Evolutionary conservation across 2,329 filamentous ascomycete species (phyloP).

Genomic region (Monosporascus ibericus): DNA sequence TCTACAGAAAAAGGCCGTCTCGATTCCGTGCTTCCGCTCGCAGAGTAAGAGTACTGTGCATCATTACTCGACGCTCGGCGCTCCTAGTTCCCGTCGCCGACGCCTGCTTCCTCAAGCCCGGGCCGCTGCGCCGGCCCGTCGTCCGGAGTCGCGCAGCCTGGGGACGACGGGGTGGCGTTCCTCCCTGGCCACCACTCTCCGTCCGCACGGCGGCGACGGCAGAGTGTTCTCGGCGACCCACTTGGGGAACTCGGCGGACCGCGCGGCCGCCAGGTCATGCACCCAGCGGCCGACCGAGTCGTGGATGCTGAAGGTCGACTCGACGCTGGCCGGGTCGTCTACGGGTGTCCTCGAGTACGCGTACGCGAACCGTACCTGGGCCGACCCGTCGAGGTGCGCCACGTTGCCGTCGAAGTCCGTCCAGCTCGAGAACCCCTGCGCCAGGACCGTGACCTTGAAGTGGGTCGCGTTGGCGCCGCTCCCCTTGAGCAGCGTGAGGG

Average conservation of each 20-base stretch:
- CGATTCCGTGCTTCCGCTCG: background rate
- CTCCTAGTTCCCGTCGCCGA: background rate
- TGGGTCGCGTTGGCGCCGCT: slow-evolving; percentile 28
- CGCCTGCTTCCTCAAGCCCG: background rate
- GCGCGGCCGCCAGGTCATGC: slow-evolving; percentile 29
- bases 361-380: slow-evolving; percentile 33
- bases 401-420: slow-evolving; percentile 33
- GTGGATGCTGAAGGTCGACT: slow-evolving; percentile 36
- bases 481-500: slow-evolving; percentile 29
- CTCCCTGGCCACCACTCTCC: background rate
- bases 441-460: slow-evolving; percentile 29
- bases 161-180: background rate
- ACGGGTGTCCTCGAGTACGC: slow-evolving; percentile 32
- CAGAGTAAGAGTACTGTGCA: too few species aligned
- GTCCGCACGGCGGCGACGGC: background rate
- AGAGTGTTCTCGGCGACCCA: slow-evolving; percentile 23
- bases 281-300: slow-evolving; percentile 35
- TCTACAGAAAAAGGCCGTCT: too few species aligned
- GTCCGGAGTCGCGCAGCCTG: background rate
- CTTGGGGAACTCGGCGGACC: slow-evolving; percentile 26
- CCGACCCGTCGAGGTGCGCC: slow-evolving; percentile 30
- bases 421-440: slow-evolving; percentile 36
- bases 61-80: too few species aligned
- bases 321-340: slow-evolving; percentile 28
- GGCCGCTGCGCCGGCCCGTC: background rate